Percentiles rank a stretch among this genome's conserved stretches.
Conservation (phyloP, 2,329 filamentous ascomycete genomes). For the Endothia cerciana region DNA sequence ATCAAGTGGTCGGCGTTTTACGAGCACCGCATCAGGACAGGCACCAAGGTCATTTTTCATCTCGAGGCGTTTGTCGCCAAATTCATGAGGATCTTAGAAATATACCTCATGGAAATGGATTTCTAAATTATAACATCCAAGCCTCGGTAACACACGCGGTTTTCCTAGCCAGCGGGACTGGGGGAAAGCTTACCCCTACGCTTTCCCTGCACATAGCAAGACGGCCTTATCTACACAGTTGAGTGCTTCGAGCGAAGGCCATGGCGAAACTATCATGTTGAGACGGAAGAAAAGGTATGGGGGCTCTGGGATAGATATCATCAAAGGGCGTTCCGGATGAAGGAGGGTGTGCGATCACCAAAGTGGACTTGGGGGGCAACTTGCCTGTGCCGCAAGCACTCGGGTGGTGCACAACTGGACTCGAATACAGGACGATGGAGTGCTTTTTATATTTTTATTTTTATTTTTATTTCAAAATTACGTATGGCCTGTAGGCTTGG, state of each 20-base stretch:
- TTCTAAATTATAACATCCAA: conserved; percentile 45
- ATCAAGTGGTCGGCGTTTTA: conserved; percentile 97
- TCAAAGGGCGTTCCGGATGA: conserved; percentile 19
- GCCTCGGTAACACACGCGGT: neutral
- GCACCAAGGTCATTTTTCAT: conserved; percentile 96
- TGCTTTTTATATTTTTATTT: too few relatives aligned
- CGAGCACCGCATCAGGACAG: conserved; percentile 90
- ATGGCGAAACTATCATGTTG: neutral
- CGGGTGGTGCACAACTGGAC: conserved; percentile 1
- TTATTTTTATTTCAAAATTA: neutral
- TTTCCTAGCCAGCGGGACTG: neutral
- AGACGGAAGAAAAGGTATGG: neutral
- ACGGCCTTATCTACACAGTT: neutral
- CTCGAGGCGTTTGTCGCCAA: conserved; percentile 98
- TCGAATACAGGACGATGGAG: neutral
- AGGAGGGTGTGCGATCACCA: conserved; percentile 9
- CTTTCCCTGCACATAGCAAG: neutral
- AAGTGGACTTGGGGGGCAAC: neutral
- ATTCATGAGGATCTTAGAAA: conserved; percentile 95
- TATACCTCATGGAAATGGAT: conserved; percentile 88
- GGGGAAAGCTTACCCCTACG: too few relatives aligned
- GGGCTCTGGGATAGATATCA: neutral
- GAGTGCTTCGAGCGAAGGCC: neutral
- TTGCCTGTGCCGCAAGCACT: neutral
- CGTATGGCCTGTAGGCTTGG: neutral